These are phyloP conservation scores for Calocybe cyanea DNA, from an alignment of 768 basidiomycete species.

Conservation along the genomic window DNA sequence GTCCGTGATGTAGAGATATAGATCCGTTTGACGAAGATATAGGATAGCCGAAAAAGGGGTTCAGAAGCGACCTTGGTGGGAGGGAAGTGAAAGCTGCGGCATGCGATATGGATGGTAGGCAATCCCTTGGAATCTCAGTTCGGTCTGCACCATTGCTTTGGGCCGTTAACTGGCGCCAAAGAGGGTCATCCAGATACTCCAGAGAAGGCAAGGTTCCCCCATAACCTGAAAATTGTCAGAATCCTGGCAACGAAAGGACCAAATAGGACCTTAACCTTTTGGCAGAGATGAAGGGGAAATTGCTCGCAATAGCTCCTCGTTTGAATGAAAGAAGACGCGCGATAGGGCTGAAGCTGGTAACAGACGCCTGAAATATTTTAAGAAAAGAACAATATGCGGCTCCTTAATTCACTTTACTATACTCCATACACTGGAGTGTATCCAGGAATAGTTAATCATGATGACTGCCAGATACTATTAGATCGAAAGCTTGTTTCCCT, in stretches of 20 bases:
- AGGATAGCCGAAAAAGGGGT: slow-evolving; percentile 79
- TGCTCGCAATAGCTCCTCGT: slow-evolving; percentile 49
- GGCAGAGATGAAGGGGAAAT: slow-evolving; percentile 54
- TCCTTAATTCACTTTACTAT: slow-evolving; percentile 51
- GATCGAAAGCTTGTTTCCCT: slow-evolving; percentile 8
- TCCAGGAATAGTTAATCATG: slow-evolving; percentile 72
- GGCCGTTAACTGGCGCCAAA: slow-evolving; percentile 26
- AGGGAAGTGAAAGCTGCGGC: slow-evolving; percentile 18
- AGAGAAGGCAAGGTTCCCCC: slow-evolving; percentile 59
- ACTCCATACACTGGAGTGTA: slow-evolving; percentile 65
- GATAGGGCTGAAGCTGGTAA: slow-evolving; percentile 58
- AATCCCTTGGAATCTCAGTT: slow-evolving; percentile 12
- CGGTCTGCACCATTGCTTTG: slow-evolving; percentile 12
- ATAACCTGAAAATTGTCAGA: slow-evolving; percentile 45
- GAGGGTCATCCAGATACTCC: slow-evolving; percentile 46
- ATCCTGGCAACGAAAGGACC: slow-evolving; percentile 1
- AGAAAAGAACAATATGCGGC: slow-evolving; percentile 1
- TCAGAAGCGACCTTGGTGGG: slow-evolving; percentile 56
- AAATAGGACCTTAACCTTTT: slow-evolving; percentile 37
- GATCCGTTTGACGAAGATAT: slow-evolving; percentile 31
- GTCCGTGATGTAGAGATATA: slow-evolving; percentile 54
- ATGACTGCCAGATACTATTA: slow-evolving; percentile 41
- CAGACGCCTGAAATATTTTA: slow-evolving; percentile 41
- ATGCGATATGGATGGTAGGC: slow-evolving; percentile 17
- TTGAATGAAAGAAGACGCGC: slow-evolving; percentile 64